Conservation (phyloP, 116 monocot species). For the Thalassia testudinum region DNA sequence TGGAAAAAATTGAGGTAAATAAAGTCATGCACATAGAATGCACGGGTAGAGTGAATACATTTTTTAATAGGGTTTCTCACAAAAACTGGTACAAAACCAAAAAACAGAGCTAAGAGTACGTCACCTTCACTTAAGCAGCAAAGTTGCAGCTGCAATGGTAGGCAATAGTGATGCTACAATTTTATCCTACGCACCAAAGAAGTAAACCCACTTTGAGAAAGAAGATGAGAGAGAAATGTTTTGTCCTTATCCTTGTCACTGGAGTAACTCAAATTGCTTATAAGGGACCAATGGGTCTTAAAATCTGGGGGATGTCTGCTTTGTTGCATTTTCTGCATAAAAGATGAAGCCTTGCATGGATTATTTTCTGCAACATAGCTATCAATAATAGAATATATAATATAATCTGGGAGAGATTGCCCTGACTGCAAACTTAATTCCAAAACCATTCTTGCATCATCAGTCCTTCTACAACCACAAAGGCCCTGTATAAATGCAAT, state of each 20-base stretch:
- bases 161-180: no score
- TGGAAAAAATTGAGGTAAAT: no score
- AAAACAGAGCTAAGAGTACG: no score
- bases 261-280: constrained; percentile 50
- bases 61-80: no score
- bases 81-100: no score
- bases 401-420: constrained; percentile 18
- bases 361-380: constrained; percentile 39
- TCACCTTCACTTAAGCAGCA: no score
- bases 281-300: constrained; percentile 80
- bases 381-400: constrained; percentile 45
- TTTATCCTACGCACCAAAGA: no score
- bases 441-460: constrained; percentile 49
- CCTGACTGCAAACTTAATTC: constrained; percentile 29
- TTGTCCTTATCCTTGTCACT: constrained; percentile 8
- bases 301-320: constrained; percentile 65
- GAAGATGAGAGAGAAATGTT: constrained; percentile 50
- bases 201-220: constrained; percentile 19
- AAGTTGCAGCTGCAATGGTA: no score
- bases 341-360: constrained; percentile 36
- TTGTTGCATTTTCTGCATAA: constrained; percentile 75
- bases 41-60: no score
- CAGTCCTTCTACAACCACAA: constrained; percentile 35
- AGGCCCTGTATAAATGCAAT: constrained; percentile 39
- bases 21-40: no score